Base-by-base conservation (phyloP, 441 rosid species). In the Pelargonium cotyledonis region DNA sequence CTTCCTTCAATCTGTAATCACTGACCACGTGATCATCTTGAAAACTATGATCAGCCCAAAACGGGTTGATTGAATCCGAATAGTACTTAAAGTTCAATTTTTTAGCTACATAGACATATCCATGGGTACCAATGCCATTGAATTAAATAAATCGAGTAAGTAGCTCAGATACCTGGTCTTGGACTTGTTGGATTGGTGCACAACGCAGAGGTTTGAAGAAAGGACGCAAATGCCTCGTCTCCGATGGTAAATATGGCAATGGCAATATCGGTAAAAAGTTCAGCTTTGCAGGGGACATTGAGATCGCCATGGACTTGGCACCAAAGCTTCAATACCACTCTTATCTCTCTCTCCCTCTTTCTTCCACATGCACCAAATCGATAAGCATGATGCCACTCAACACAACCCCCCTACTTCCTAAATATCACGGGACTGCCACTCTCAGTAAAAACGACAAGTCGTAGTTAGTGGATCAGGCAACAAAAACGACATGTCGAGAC, bases 151-250 rank as follows among this genome's bases (percentile, higher is more conserved):
- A 51, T n/a, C 14, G n/a, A 0, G 10, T 62, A n/a, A 40, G 16
- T 51, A 51, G 58, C 58, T 51, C 58, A 15, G 58, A n/a, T 67
- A 86, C 87, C 82, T 83, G 81, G 43, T 67, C 70, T 63, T 74
- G 75, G 63, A 76, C 76, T 67, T 78, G 85, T 65, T 76, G 78
- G 68, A 78, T 72, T 63, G 89, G 84, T 65, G 70, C 76, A 68
- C 97, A 91, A 35, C 66, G 75, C 18, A 65, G 35, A 38, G 85
- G 86, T 70, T 79, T 83, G 38, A 66, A 74, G 67, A 51, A 51
- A 51, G 21, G 58, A 51, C 58, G 58, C 58, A 70, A 68, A 65
- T 0, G 35, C 57, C 46, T 58, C 26, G 60, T 41, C 57, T 62
- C 35, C 6, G 53, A 65, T 41, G 66, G 77, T 9, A 70, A 40